A percentile compares a stretch with the other conserved stretches of the same genome.
Evolutionary conservation across 2,329 filamentous ascomycete genomes (phyloP).

Genomic region (Xylogone sp.): DNA sequence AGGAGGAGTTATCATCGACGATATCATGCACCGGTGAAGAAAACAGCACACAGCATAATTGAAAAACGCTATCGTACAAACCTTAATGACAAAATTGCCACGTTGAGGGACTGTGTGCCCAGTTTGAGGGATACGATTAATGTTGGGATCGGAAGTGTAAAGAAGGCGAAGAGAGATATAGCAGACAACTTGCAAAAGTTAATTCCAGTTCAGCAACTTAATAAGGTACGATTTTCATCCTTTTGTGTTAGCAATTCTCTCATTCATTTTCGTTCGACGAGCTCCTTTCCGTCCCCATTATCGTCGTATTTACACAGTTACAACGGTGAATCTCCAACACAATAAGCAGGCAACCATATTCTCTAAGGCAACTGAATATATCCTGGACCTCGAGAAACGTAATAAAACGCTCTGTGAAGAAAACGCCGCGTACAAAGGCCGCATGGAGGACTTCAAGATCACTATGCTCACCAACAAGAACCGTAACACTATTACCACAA

Average conservation of each 20-base stretch:
- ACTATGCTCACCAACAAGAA: not conserved
- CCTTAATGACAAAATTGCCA: conserved; percentile 78
- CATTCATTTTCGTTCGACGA: too few relatives aligned
- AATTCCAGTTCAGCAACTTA: conserved; percentile 63
- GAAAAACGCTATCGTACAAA: conserved; percentile 83
- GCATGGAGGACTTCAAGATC: conserved; percentile 74
- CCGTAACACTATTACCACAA: conserved; percentile 1
- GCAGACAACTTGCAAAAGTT: conserved; percentile 56
- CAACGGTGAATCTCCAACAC: not conserved
- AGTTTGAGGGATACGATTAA: conserved; percentile 52
- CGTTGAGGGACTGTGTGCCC: conserved; percentile 69
- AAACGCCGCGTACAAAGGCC: conserved; percentile 70
- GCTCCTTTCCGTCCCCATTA: not conserved
- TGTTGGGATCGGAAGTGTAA: conserved; percentile 10
- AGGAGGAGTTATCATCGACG: conserved; percentile 11
- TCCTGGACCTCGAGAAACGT: conserved; percentile 84
- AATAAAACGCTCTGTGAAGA: conserved; percentile 80
- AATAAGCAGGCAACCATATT: conserved; percentile 49
- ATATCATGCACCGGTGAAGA: conserved; percentile 52
- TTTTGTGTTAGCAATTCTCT: too few relatives aligned
- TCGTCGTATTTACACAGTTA: too few relatives aligned
- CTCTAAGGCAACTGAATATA: conserved; percentile 94
- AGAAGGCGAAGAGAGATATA: conserved; percentile 43
- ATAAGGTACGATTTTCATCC: conserved; percentile 46
- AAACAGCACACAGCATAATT: conserved; percentile 81